phyloP scores from a whole-genome alignment of 768 basidiomycete species.

The Rhodotorula diobovata region DNA sequence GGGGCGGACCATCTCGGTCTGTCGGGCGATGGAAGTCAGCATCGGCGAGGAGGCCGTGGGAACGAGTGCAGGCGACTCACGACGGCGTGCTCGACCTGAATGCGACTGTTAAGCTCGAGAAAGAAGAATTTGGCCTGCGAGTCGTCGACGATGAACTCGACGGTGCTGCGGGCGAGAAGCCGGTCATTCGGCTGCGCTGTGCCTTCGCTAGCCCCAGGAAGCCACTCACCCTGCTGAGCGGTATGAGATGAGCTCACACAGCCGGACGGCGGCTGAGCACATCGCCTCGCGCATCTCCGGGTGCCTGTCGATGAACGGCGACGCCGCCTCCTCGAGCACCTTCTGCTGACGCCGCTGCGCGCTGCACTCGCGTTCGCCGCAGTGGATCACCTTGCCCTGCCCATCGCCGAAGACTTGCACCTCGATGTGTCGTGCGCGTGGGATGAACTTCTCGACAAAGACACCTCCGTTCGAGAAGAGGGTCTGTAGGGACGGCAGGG shows the following conservation, averaged over 20 bases:
- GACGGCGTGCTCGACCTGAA: constrained; percentile 66
- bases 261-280: constrained; percentile 45
- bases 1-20: constrained; percentile 26
- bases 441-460: constrained; percentile 57
- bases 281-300: constrained; percentile 40
- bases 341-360: constrained; percentile 68
- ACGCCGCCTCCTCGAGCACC: constrained; percentile 65
- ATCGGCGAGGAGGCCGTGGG: too few species aligned
- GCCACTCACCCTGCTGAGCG: constrained; percentile 21
- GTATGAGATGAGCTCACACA: constrained; percentile 26
- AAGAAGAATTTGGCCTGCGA: constrained; percentile 59
- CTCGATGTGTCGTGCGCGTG: constrained; percentile 32
- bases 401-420: constrained; percentile 62
- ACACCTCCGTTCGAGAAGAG: constrained; percentile 53
- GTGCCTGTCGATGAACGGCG: constrained; percentile 56
- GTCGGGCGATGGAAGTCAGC: background rate
- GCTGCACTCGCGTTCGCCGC: constrained; percentile 64
- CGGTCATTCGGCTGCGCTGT: too few species aligned
- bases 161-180: background rate
- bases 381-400: constrained; percentile 55
- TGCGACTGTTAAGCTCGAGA: constrained; percentile 67
- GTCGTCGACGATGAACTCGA: constrained; percentile 60
- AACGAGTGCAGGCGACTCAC: constrained; percentile 45
- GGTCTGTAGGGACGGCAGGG: constrained; percentile 38
- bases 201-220: too few species aligned